A percentile compares a stretch with the other conserved stretches of the same genome.
Evolutionary conservation across 257 asterid genomes (phyloP).

Genomic region (Parsonsia alboflavescens): DNA sequence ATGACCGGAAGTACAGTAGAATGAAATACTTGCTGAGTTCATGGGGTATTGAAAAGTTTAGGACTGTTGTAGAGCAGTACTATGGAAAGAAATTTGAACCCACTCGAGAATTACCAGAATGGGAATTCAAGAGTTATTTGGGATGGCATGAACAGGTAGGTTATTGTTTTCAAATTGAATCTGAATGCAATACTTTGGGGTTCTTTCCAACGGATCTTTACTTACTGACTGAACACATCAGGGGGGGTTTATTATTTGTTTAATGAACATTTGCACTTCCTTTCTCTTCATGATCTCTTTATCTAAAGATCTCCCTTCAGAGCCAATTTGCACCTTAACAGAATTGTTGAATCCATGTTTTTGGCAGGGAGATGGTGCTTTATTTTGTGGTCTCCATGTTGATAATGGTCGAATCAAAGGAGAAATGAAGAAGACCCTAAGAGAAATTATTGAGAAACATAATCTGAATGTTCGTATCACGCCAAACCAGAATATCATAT

Average conservation of each 20-base stretch:
- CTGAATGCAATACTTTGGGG: not conserved
- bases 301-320: not conserved
- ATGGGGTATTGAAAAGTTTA: constrained; percentile 96
- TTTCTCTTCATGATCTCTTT: not conserved
- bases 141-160: constrained; percentile 98
- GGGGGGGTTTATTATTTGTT: not conserved
- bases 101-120: constrained; percentile 75
- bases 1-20: constrained; percentile 94
- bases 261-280: not conserved
- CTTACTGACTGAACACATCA: not conserved
- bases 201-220: not conserved
- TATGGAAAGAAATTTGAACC: constrained; percentile 83
- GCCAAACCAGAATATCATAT: constrained; percentile 83
- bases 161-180: not conserved
- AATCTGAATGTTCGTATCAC: constrained; percentile 82
- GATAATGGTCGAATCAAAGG: constrained; percentile 90
- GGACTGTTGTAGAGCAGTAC: constrained; percentile 71
- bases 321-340: not conserved
- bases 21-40: constrained; percentile 89
- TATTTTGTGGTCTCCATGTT: constrained; percentile 91
- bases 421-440: constrained; percentile 62
- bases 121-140: constrained; percentile 94
- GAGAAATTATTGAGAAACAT: constrained; percentile 87
- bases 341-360: not conserved
- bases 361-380: constrained; percentile 81